Base-by-base conservation (phyloP, 2,329 filamentous ascomycete genomes). In the Ophiognomonia clavigignenti-juglandacearum region DNA sequence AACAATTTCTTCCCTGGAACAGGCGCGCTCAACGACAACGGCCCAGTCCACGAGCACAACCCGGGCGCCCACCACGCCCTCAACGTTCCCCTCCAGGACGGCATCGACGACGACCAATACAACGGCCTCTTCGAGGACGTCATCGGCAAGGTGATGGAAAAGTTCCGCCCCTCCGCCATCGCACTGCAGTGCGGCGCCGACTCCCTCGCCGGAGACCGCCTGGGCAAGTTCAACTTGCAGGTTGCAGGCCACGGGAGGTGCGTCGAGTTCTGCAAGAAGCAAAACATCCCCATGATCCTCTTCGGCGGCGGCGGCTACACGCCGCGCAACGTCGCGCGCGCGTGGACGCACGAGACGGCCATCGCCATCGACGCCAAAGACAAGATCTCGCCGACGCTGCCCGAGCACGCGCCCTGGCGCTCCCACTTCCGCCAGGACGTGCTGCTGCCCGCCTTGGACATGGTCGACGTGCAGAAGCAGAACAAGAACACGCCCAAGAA, bases 271-370 rank as follows among this genome's bases (percentile, higher is more conserved):
- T 89, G 91, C 66, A 97, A 97, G 66, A 80, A 74, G 39, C 81
- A 90, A 53, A 75, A 78, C 6, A 72, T 95, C 2, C 93, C 93
- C 3, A 77, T 97, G 52, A 82, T 98, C 41, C 80, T 98, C 45
- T 88, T 97, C 49, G 93, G 93, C 37, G 93, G 93, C 32, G 93
- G 93, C 47, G 93, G 93, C 23, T 98, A 98, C 68, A 98, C 93
- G 13, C 91, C 93, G 5, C 82, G 92, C 54, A 98, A 98, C 60
- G 93, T 98, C 6, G 93, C 93, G 35, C 86, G 93, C 45, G 90
- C 92, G 24, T 98, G 93, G 93, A 89, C 91, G 20, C 92, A 95
- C 67, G 93, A 98, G 70, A 98, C 93, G 11, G 86, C 87, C 51
- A 88, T 97, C 56, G 89, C 89, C 51, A 87, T 95, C 53, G 83